These are phyloP conservation scores for Euphorbia schlechtendalii DNA, from an alignment of 441 rosid genomes.

Conservation along the genomic window DNA sequence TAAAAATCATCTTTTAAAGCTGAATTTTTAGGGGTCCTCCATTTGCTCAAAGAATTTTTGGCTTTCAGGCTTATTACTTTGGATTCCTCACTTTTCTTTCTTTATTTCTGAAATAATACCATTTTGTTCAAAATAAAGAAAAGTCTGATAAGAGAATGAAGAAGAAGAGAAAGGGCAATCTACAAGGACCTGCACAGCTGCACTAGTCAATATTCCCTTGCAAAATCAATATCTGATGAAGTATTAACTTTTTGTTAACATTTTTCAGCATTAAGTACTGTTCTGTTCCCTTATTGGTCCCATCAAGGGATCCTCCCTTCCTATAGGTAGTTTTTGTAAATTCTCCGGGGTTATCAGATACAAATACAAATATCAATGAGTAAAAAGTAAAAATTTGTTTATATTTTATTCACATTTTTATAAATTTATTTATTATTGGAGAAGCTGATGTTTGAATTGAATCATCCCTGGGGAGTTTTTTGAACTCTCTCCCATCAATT, in stretches of 20 bases:
- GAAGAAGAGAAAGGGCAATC: neutral
- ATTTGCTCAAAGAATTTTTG: slow-evolving; percentile 38
- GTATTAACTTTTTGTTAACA: neutral
- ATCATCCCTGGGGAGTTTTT: no score
- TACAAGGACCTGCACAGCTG: neutral
- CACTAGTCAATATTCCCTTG: slow-evolving; percentile 2
- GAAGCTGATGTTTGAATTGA: no score
- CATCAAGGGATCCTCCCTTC: neutral
- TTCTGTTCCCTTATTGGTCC: slow-evolving; percentile 7
- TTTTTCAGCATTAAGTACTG: neutral
- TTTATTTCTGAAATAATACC: neutral
- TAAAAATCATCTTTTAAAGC: slow-evolving; percentile 32
- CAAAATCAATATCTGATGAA: slow-evolving; percentile 10
- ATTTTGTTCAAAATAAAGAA: slow-evolving; percentile 19
- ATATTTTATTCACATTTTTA: no score
- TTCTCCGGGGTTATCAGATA: no score
- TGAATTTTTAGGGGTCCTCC: slow-evolving; percentile 40
- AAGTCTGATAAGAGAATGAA: slow-evolving; percentile 17
- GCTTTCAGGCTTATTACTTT: slow-evolving; percentile 41
- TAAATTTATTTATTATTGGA: no score
- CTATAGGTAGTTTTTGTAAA: no score
- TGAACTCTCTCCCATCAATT: no score
- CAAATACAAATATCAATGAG: no score
- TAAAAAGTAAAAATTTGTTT: no score
- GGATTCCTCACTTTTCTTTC: slow-evolving; percentile 49